Conservation (phyloP, 805 yeast genomes). For the Pichia manshurica region DNA sequence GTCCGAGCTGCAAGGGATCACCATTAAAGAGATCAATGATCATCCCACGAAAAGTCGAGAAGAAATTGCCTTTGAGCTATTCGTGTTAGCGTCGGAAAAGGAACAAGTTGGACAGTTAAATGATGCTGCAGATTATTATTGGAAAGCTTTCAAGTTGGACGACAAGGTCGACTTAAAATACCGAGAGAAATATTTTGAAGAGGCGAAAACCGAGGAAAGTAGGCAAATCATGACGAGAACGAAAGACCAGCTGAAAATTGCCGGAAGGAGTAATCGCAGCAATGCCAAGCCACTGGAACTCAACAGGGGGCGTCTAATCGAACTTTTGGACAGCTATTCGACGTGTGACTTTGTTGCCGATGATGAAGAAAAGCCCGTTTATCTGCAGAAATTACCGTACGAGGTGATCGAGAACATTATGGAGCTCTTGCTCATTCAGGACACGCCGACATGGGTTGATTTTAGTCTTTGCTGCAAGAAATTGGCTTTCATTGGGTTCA, state of each 20-base stretch:
- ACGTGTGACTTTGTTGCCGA: constrained; percentile 23
- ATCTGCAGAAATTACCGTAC: constrained; percentile 44
- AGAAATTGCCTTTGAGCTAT: constrained; percentile 51
- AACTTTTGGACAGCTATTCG: constrained; percentile 34
- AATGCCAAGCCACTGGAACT: constrained; percentile 18
- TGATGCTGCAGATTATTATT: constrained; percentile 72
- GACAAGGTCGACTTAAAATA: constrained; percentile 62
- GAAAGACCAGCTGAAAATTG: constrained; percentile 1
- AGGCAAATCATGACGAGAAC: constrained; percentile 13
- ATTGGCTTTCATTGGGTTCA: constrained; percentile 53
- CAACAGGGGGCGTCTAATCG: constrained; percentile 37
- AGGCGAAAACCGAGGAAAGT: constrained; percentile 17
- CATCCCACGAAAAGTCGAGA: constrained; percentile 30
- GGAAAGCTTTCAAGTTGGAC: constrained; percentile 61
- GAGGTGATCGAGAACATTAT: constrained; percentile 53
- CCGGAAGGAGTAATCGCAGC: background rate
- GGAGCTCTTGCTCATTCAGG: constrained; percentile 38
- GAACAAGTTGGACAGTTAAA: constrained; percentile 71
- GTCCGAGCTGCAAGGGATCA: constrained; percentile 19
- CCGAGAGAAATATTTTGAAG: constrained; percentile 43
- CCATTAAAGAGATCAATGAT: constrained; percentile 22
- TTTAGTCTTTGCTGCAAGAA: constrained; percentile 55
- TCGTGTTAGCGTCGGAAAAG: constrained; percentile 64
- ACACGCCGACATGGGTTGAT: constrained; percentile 62
- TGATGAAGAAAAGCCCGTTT: constrained; percentile 34